Evolutionary conservation across 176 grass and related monocot genomes (phyloP), one percentile per base, ranked within the genome.

Genomic region (Microstegium vimineum): DNA sequence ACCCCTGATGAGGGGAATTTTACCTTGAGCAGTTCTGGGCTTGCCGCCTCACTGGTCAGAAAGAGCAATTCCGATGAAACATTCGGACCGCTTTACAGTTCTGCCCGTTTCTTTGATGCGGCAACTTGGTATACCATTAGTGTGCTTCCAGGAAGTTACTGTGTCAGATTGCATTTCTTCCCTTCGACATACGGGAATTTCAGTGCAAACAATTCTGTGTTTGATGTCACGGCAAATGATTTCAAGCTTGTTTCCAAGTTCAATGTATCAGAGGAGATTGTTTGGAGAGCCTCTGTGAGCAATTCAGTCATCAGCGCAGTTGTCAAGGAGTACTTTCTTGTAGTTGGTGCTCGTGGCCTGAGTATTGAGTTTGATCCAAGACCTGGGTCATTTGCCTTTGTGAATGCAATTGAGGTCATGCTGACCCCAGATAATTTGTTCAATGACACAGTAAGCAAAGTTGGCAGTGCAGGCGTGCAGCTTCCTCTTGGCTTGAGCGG

Each of bases 281-380:
- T 33, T 11, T 90, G 82, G 86, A 89, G 75, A 52, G 79, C 45
- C 76, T 59, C 75, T 2, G 76, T 43, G n/a, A 95, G 67, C 80
- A 84, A 74, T 88, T 90, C 85, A 1, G 81, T 28, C 6, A 26
- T 86, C 74, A 87, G 73, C 8, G 90, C 86, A 23, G 46, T 98
- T 34, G 89, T 98, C 52, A 98, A 98, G 79, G 96, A 98, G 82
- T 98, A 95, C 33, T 98, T 95, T 83, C 83, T 93, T 76, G 71
- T 83, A n/a, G 87, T 95, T 42, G 74, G 76, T 86, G 45, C 71
- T 35, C 77, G 46, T 32, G 85, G 87, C n/a, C 86, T 98, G 72
- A 73, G 87, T 82, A 86, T 98, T 81, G 81, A 91, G 76, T 98
- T 98, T 82, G 76, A 88, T 84, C 96, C 96, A 10, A 88, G 74